These are phyloP conservation scores for Pueraria montana DNA, from an alignment of 306 rosid species.

Conservation along the genomic window DNA sequence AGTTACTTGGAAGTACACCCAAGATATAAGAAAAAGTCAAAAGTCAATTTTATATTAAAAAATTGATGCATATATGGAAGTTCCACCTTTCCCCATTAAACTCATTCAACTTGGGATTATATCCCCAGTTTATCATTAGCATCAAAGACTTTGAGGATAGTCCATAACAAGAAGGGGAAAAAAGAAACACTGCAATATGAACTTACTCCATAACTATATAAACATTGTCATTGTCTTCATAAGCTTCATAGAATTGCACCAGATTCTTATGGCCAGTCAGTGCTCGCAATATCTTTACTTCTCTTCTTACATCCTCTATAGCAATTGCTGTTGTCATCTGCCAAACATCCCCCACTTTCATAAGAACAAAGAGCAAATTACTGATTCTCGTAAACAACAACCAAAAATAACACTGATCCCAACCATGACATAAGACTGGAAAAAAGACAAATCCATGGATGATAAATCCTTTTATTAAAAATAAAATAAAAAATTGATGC, in stretches of 20 bases:
- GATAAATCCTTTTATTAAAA: neutral
- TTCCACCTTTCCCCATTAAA: too few species aligned
- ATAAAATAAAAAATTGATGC: neutral
- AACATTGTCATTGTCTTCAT: slow-evolving; percentile 84
- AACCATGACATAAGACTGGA: slow-evolving; percentile 25
- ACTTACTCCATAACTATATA: slow-evolving; percentile 93
- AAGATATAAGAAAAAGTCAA: too few species aligned
- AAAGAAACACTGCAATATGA: slow-evolving; percentile 3
- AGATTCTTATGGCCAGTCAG: slow-evolving; percentile 81
- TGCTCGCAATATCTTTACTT: slow-evolving; percentile 86
- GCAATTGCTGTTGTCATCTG: slow-evolving; percentile 95
- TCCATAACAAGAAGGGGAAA: too few species aligned
- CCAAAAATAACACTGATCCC: slow-evolving; percentile 31
- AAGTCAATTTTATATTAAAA: too few species aligned
- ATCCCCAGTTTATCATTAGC: neutral
- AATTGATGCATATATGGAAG: too few species aligned
- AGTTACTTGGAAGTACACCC: too few species aligned
- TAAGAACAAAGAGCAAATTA: slow-evolving; percentile 46
- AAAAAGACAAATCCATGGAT: slow-evolving; percentile 33
- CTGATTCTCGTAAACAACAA: slow-evolving; percentile 25
- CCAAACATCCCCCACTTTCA: slow-evolving; percentile 45
- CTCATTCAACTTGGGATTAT: neutral
- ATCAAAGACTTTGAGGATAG: slow-evolving; percentile 11
- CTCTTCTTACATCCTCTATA: slow-evolving; percentile 87
- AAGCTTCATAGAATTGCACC: slow-evolving; percentile 86